Evolutionary conservation across 1,139 yeast genomes (phyloP).

Genomic region (Sugiyamaella grinbergsii): DNA sequence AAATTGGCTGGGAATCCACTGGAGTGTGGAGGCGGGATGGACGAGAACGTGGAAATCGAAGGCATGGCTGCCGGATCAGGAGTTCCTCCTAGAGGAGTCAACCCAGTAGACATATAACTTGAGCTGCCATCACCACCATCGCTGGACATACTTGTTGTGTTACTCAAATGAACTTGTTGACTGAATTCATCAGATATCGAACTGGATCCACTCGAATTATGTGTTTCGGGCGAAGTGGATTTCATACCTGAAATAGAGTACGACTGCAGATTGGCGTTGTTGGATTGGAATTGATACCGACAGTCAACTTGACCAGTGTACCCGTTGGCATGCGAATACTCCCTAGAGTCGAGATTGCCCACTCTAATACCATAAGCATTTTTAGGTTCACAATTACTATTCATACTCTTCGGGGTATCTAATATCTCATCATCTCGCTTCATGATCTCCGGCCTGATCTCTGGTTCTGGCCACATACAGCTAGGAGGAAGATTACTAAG

Average conservation of each 20-base stretch:
- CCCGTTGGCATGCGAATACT: too few species aligned
- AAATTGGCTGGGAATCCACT: slow-evolving; percentile 7
- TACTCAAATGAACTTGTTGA: neutral
- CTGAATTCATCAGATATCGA: slow-evolving; percentile 6
- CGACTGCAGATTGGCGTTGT: slow-evolving; percentile 1
- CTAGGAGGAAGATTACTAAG: slow-evolving; percentile 5
- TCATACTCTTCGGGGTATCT: slow-evolving; percentile 4
- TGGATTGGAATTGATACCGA: neutral
- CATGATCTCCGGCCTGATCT: slow-evolving; percentile 9
- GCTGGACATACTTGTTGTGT: neutral
- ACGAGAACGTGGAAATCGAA: neutral
- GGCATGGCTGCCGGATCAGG: slow-evolving; percentile 2
- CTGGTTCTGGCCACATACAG: slow-evolving; percentile 22
- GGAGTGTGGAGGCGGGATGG: neutral
- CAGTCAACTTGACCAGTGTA: neutral
- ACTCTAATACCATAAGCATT: too few species aligned
- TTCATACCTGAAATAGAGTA: slow-evolving; percentile 1
- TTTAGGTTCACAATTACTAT: neutral
- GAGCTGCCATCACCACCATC: slow-evolving; percentile 1
- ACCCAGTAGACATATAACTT: slow-evolving; percentile 4
- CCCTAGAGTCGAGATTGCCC: too few species aligned
- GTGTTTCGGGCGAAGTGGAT: neutral
- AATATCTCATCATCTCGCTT: slow-evolving; percentile 7
- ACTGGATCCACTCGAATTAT: neutral
- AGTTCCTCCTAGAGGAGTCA: slow-evolving; percentile 11